Conservation (phyloP, 768 basidiomycete species). For the Panaeolus cyanescens region DNA sequence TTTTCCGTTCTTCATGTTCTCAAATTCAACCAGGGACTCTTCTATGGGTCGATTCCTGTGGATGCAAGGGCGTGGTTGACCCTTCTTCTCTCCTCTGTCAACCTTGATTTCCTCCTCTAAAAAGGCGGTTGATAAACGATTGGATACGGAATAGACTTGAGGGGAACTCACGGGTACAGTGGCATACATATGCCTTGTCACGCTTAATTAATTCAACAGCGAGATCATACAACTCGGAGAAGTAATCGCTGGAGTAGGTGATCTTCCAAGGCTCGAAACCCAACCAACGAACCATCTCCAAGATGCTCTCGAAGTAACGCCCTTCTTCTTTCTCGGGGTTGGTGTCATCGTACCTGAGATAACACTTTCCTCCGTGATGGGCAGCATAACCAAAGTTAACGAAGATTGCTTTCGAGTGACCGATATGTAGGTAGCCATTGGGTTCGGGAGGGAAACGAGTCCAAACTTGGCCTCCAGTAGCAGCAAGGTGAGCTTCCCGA, state of each 20-base stretch:
- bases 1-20: conserved; percentile 88
- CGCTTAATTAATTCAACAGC: conserved; percentile 87
- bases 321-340: conserved; percentile 99
- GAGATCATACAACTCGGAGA: conserved; percentile 81
- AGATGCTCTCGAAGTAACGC: conserved; percentile 92
- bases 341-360: conserved; percentile 96
- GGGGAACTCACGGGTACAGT: conserved; percentile 83
- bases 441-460: conserved; percentile 99
- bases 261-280: conserved; percentile 99
- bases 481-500: conserved; percentile 77
- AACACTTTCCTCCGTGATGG: conserved; percentile 88
- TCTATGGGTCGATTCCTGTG: conserved; percentile 85
- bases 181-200: conserved; percentile 94
- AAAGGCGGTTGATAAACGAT: conserved; percentile 3
- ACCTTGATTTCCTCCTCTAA: conserved; percentile 91
- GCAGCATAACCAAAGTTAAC: conserved; percentile 99
- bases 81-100: conserved; percentile 83
- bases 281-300: conserved; percentile 95
- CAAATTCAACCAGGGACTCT: conserved; percentile 88
- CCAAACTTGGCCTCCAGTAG: conserved; percentile 81
- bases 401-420: conserved; percentile 98
- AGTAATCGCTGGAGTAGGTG: conserved; percentile 98
- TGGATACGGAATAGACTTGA: background rate
- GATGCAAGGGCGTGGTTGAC: conserved; percentile 79
- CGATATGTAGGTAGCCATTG: conserved; percentile 94